phyloP scores from a whole-genome alignment of 2,329 filamentous ascomycete species.

The Delphinella strobiligena region DNA sequence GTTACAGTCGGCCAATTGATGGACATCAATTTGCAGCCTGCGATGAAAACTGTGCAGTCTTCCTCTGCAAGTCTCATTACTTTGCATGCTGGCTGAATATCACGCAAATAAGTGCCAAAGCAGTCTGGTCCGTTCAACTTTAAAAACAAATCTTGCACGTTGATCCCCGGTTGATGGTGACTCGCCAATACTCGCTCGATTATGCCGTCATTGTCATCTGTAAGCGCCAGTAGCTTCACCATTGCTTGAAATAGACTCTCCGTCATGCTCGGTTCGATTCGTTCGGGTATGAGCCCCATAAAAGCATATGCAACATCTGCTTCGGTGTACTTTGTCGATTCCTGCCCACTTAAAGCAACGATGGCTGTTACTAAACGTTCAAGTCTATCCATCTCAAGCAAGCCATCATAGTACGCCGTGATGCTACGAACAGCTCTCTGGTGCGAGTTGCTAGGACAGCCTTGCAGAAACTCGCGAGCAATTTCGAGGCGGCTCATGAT shows the following conservation, averaged over 20 bases:
- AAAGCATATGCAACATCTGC: constrained; percentile 1
- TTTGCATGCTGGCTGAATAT: background rate
- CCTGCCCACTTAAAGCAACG: constrained; percentile 1
- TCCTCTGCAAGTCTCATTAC: background rate
- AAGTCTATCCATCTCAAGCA: background rate
- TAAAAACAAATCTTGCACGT: background rate
- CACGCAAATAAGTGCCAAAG: background rate
- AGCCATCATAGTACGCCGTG: background rate
- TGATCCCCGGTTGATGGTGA: background rate
- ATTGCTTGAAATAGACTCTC: constrained; percentile 1
- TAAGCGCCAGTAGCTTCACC: background rate
- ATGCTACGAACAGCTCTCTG: background rate
- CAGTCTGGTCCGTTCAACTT: background rate
- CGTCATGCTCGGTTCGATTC: background rate
- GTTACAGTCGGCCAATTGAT: no score
- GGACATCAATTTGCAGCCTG: background rate
- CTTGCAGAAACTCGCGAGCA: background rate
- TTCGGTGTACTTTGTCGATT: background rate
- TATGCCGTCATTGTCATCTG: background rate
- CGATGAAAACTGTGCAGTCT: background rate
- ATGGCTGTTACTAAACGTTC: background rate
- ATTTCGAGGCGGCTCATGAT: background rate
- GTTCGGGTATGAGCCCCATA: background rate
- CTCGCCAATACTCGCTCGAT: constrained; percentile 1
- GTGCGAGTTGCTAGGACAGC: background rate